Base-by-base conservation (phyloP, 2,329 filamentous ascomycete species). In the Colletotrichum tabaci region DNA sequence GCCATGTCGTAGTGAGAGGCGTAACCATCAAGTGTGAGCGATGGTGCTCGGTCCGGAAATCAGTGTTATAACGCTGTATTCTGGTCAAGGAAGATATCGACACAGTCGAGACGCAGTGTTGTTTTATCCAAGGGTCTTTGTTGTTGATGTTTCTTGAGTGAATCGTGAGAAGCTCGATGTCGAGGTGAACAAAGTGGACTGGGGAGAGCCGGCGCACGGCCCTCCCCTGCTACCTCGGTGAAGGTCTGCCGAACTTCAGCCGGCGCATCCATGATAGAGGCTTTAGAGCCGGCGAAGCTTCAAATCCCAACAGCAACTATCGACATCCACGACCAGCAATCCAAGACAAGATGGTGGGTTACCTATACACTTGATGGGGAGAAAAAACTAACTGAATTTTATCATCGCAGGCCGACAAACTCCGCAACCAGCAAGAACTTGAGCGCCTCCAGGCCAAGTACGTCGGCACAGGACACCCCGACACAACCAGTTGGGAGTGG, bases 401-500 rank as follows among this genome's bases (percentile, higher is more conserved):
- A 57, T 35, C 21, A 7, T 9, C 1, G 15, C 58, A 92, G 96
- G 96, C 96, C 83, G 96, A 99, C 86, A 99, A 99, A 85, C 93
- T 99, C 75, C 95, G 96, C 80, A 96, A 94, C 12, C 94, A 98
- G 77, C 96, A 99, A 84, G 96, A 99, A 83, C 95, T 99, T 80
- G 96, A 99, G 84, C 92, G 95, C 75, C 93, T 98, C 21, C 96
- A 99, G 84, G 92, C 95, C 79, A 97, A 97, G 79, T 98, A 96
- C 86, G 89, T 99, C 78, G 96, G 96, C 76, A 98, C 96, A 4
- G 96, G 96, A 30, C 95, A 98, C 82, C 94, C 96, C 53, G 96
- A 99, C 85, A 98, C 96, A 16, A 97, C 95, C 35, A 97, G 94
- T 82, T 96, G 96, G 91, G 96, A 99, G 84, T 99, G 95, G 95